Evolutionary conservation across 768 basidiomycete species (phyloP), one percentile per base, ranked within the genome.

Genomic region (Candolleomyces eurysporus): DNA sequence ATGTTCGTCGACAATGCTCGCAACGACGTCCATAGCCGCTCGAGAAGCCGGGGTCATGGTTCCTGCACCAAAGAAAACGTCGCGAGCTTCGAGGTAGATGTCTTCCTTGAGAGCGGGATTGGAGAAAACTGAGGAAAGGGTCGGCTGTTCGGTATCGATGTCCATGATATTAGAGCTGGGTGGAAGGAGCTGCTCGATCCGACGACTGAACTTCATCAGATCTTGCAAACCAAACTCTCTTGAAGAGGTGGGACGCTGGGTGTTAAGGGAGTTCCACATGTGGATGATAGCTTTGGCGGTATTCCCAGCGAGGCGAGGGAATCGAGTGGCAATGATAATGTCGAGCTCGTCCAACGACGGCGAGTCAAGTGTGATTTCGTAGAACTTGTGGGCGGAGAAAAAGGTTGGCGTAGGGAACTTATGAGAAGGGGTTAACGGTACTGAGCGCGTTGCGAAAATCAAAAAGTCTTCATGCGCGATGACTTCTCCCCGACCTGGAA

Each of bases 1-100:
- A 32, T 85, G 81, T 32, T 82, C 76, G 7, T 84, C 89, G 46
- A 92, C 75, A 22, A 84, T 70, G 3, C 71, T 55, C 3, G 86
- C 81, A 56, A 94, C 76, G 3, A 75, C 73, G 7, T 81, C 78
- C 16, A 76, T 63, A 64, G 87, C 83, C 5, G 77, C 73, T 53
- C 76, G 83, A 50, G 85, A 81, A 9, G 83, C 71, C 1, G 80
- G 64, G 2, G 86, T 88, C 53, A 82, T 78, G 5, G 78, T 73
- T 16, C 85, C 84, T 26, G 86, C 82, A 42, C 93, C 92, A 65
- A 97, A 93, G 76, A 99, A 98, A 22, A 96, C 85, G 70, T 98
- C 97, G 19, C 90, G 82, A 0, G 92, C 92, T 69, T 95, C 92
- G 46, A 93, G 78, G 67, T 89, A 95, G 32, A 98, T 85, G 57